A percentile compares a stretch with the other conserved stretches of the same genome.
phyloP scores from a whole-genome alignment of 129 eudicot species.

The Mikania micrantha region DNA sequence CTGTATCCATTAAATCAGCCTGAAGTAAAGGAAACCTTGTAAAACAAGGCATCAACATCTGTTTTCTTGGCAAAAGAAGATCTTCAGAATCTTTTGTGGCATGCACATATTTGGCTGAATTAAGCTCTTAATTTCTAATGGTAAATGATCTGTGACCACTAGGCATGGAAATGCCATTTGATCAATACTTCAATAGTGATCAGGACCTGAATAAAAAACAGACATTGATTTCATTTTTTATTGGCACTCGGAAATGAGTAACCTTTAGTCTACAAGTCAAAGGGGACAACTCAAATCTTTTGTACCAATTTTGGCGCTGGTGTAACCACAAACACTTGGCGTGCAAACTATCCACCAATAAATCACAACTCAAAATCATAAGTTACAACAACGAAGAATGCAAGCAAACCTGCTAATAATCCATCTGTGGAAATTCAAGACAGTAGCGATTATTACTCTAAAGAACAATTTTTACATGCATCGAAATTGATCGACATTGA shows the following conservation, averaged over 20 bases:
- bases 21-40: slow-evolving; percentile 33
- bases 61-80: slow-evolving; percentile 37
- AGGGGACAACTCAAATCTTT: neutral
- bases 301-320: neutral
- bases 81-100: slow-evolving; percentile 49
- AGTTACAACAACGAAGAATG: neutral
- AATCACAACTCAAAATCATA: neutral
- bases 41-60: slow-evolving; percentile 29
- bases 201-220: neutral
- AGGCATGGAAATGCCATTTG: too few species aligned
- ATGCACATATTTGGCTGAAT: slow-evolving; percentile 49
- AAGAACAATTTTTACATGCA: too few species aligned
- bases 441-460: too few species aligned
- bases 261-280: neutral
- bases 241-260: neutral
- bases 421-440: neutral
- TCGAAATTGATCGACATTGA: too few species aligned
- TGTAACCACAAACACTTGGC: neutral
- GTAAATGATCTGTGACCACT: too few species aligned
- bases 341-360: neutral
- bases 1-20: slow-evolving; percentile 1
- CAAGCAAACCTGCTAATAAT: neutral
- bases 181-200: too few species aligned
- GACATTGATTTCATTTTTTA: neutral
- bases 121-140: slow-evolving; percentile 25